Evolutionary conservation across 2,329 filamentous ascomycete species (phyloP), one percentile per base, ranked within the genome.

Genomic region (Nigrospora oryzae): DNA sequence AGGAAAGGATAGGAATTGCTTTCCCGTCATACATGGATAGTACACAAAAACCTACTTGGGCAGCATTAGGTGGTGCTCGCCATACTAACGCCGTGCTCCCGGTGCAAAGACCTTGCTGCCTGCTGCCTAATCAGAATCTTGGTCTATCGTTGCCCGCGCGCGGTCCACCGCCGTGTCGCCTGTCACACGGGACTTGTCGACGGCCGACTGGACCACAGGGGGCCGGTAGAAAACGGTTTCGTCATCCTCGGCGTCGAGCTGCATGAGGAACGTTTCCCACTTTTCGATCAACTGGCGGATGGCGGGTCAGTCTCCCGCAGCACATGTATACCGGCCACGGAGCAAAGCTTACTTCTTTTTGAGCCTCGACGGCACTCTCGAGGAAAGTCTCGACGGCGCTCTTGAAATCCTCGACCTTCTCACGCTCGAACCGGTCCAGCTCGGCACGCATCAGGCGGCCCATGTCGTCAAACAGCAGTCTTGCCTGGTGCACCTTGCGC

Each of bases 351-450:
- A 93, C 91, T 83, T 98, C 93, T 68, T 98, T 98, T 70, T 98
- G 93, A 45, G 91, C 93, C 67, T 98, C 93, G 4, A 98, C 89
- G 4, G 93, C 89, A 58, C 93, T 90, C 71, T 98, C 93, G 56
- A 98, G 67, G 67, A 95, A 98, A 1, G 93, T 98, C 70, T 98
- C 93, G 2, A 98, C 90, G 0, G 90, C 91, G 50, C 86, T 93
- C 74, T 98, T 98, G 66, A 98, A 98, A 62, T 98, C 93, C 62
- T 98, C 93, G 3, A 98, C 93, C 72, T 98, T 98, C 67, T 98
- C 93, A 56, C 79, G 80, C 69, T 98, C 93, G 59, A 98, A 98
- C 15, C 90, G 77, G 57, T 97, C 93, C 53, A 98, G 73, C 65
- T 98, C 93, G 33, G 75, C 76, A 48, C 89, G 81, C 89, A 98